Percentiles rank a stretch among this genome's conserved stretches.
Conservation (phyloP, 2,329 filamentous ascomycete genomes). For the Fusarium falciforme region DNA sequence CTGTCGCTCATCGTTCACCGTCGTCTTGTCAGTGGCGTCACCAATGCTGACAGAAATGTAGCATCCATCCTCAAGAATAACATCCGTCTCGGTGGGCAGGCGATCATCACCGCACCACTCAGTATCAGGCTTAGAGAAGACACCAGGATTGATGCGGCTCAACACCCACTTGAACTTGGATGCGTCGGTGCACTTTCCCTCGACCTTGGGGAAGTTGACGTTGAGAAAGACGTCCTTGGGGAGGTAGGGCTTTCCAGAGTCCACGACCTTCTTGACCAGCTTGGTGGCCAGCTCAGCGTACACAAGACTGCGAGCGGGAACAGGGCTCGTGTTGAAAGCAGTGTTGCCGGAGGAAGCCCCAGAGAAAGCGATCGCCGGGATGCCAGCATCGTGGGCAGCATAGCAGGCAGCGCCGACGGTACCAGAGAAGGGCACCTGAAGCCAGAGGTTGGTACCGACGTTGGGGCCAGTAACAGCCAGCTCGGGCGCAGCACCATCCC, state of each 20-base stretch:
- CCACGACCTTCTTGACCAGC: conserved; percentile 66
- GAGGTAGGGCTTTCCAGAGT: conserved; percentile 70
- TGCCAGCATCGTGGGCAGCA: conserved; percentile 63
- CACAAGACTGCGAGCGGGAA: conserved; percentile 65
- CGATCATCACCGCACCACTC: conserved; percentile 65
- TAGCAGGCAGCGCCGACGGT: conserved; percentile 75
- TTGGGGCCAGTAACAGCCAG: conserved; percentile 76
- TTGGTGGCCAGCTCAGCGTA: conserved; percentile 73
- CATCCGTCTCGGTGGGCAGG: conserved; percentile 69
- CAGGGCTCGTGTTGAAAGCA: conserved; percentile 65
- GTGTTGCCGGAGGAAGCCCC: conserved; percentile 62
- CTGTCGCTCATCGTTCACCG: conserved; percentile 50
- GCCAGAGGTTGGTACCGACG: conserved; percentile 66
- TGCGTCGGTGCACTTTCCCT: conserved; percentile 60
- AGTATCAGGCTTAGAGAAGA: conserved; percentile 66
- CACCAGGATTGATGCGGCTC: conserved; percentile 68
- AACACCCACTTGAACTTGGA: conserved; percentile 73
- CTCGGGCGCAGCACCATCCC: conserved; percentile 64
- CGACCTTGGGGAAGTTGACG: conserved; percentile 73
- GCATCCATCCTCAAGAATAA: conserved; percentile 65
- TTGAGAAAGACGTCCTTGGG: conserved; percentile 72
- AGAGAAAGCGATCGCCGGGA: conserved; percentile 77
- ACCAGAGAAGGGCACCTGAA: conserved; percentile 69
- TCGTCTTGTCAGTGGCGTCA: conserved; percentile 69
- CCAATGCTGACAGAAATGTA: conserved; percentile 73